Evolutionary conservation across 1,139 yeast species (phyloP).

Genomic region (Sugiyamaella neomexicana): DNA sequence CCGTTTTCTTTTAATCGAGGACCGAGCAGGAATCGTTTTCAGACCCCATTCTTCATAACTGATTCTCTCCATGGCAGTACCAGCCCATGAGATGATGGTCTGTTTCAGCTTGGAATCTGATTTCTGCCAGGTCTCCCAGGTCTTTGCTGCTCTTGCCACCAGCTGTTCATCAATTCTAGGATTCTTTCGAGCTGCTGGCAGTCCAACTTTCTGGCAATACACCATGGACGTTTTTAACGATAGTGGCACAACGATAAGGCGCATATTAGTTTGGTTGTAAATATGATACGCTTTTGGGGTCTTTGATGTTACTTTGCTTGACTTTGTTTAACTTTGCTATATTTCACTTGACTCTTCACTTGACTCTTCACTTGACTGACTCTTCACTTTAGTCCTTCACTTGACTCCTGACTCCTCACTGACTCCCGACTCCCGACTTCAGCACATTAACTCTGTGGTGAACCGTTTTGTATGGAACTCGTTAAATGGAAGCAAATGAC

Average conservation of each 20-base stretch:
- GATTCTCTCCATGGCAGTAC: slow-evolving; percentile 45
- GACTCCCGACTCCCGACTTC: too few relatives aligned
- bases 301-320: too few relatives aligned
- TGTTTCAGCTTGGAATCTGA: slow-evolving; percentile 48
- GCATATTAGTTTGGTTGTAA: slow-evolving; percentile 27
- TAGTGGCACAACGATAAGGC: slow-evolving; percentile 36
- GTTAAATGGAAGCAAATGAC: too few relatives aligned
- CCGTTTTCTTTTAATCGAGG: slow-evolving; percentile 24
- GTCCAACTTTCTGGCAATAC: slow-evolving; percentile 35
- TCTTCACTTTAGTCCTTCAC: too few relatives aligned
- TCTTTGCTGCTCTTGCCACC: slow-evolving; percentile 48
- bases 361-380: too few relatives aligned
- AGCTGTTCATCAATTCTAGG: slow-evolving; percentile 46
- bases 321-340: too few relatives aligned
- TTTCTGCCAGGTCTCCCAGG: slow-evolving; percentile 48
- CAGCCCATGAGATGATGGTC: slow-evolving; percentile 45
- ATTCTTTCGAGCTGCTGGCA: slow-evolving; percentile 33
- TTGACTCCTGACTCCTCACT: too few relatives aligned
- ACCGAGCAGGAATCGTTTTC: slow-evolving; percentile 49
- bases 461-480: too few relatives aligned
- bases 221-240: slow-evolving; percentile 34
- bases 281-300: too few relatives aligned
- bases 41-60: slow-evolving; percentile 57
- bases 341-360: too few relatives aligned
- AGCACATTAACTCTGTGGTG: too few relatives aligned